Evolutionary conservation across 2,329 filamentous ascomycete species (phyloP).

Genomic region (Arthrobotrys megalospora): DNA sequence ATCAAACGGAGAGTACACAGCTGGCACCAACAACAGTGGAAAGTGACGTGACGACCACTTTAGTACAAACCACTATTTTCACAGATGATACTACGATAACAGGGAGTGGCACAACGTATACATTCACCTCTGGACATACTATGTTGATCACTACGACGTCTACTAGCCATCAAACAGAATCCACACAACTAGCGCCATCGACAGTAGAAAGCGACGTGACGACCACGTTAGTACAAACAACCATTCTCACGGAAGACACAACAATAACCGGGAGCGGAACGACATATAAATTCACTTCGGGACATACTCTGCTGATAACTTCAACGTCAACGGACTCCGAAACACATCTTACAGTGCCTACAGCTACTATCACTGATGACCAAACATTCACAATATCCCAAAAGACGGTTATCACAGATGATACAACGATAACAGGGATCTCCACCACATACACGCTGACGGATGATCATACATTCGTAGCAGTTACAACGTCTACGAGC

Average conservation of each 20-base stretch:
- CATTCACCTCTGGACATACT: constrained; percentile 18
- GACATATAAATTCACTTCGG: neutral
- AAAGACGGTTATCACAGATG: constrained; percentile 1
- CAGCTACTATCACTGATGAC: constrained; percentile 1
- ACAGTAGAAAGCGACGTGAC: constrained; percentile 12
- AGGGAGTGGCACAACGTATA: constrained; percentile 6
- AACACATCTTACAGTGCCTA: neutral
- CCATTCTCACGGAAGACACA: constrained; percentile 1
- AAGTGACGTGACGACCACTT: constrained; percentile 18
- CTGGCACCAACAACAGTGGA: neutral
- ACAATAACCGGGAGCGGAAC: neutral
- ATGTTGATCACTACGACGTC: constrained; percentile 3
- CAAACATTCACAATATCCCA: constrained; percentile 2
- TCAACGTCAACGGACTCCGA: neutral
- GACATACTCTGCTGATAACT: neutral
- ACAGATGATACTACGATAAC: constrained; percentile 28
- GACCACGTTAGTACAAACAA: neutral
- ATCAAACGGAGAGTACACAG: constrained; percentile 5
- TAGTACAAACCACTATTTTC: constrained; percentile 8
- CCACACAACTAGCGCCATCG: constrained; percentile 1
- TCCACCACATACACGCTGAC: constrained; percentile 18
- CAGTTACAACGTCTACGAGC: constrained; percentile 11
- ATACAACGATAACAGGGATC: constrained; percentile 15
- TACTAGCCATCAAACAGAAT: constrained; percentile 3
- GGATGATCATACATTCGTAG: constrained; percentile 9